A percentile compares a stretch with the other conserved stretches of the same genome.
These are phyloP conservation scores for Candida tibetensis DNA, from an alignment of 805 yeast genomes.

Conservation along the genomic window DNA sequence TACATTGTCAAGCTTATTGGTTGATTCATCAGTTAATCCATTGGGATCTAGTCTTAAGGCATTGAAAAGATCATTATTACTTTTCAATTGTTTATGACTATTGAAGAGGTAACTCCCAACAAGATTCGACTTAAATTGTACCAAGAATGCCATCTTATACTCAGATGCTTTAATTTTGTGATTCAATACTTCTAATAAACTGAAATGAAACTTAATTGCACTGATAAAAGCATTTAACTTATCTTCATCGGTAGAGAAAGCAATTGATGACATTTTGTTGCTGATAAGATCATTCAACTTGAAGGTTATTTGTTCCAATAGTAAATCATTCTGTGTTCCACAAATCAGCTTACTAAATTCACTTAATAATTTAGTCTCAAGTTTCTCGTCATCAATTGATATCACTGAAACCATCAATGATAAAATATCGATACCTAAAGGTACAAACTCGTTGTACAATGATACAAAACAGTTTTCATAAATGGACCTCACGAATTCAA, in stretches of 20 bases:
- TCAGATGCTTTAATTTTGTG: constrained; percentile 8
- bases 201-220: constrained; percentile 31
- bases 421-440: constrained; percentile 29
- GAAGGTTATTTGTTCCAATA: constrained; percentile 8
- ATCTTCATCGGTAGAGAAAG: constrained; percentile 33
- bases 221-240: constrained; percentile 24
- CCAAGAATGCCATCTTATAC: constrained; percentile 6
- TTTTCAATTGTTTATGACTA: constrained; percentile 2
- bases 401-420: constrained; percentile 19
- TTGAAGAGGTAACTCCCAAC: constrained; percentile 12
- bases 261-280: constrained; percentile 21
- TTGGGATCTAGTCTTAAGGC: constrained; percentile 6
- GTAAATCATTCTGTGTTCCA: neutral
- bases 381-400: constrained; percentile 7
- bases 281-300: constrained; percentile 29
- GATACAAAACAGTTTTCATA: constrained; percentile 28
- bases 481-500: constrained; percentile 21
- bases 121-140: constrained; percentile 14
- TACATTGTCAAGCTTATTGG: constrained; percentile 31
- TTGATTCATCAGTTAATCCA: constrained; percentile 5
- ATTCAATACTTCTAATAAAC: constrained; percentile 12
- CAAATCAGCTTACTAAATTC: neutral
- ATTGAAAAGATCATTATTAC: constrained; percentile 12
- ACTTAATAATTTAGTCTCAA: constrained; percentile 1
- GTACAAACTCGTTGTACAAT: constrained; percentile 28